Conservation (phyloP, 371 early-diverging fungal genomes). For the Lichtheimia corymbifera region DNA sequence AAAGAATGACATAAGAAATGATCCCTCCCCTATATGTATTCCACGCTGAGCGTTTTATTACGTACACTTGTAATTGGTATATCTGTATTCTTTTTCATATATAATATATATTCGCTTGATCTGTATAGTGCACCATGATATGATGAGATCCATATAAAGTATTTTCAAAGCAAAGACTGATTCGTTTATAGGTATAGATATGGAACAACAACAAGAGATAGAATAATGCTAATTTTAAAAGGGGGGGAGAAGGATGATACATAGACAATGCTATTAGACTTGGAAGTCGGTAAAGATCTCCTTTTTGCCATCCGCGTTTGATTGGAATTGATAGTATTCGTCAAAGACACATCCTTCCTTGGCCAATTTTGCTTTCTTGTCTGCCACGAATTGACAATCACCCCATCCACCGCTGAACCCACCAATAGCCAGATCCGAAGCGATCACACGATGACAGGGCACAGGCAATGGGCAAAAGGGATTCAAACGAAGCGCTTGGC, state of each 20-base stretch:
- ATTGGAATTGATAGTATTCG: slow-evolving; percentile 55
- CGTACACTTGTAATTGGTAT: no score
- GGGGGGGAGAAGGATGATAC: no score
- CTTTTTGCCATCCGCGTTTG: slow-evolving; percentile 39
- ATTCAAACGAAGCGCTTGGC: slow-evolving; percentile 73
- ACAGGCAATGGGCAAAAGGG: slow-evolving; percentile 79
- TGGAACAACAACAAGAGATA: no score
- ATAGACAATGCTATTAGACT: neutral
- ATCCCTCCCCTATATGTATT: no score
- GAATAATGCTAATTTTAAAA: no score
- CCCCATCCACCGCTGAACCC: slow-evolving; percentile 76
- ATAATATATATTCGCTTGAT: no score
- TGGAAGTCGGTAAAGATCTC: slow-evolving; percentile 55
- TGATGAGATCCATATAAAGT: no score
- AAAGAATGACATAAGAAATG: neutral
- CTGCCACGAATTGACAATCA: slow-evolving; percentile 57
- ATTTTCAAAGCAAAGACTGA: no score
- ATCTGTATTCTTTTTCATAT: no score
- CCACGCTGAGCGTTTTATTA: no score
- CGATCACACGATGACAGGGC: slow-evolving; percentile 83
- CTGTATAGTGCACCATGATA: no score
- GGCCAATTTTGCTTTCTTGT: slow-evolving; percentile 69
- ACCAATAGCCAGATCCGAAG: slow-evolving; percentile 66
- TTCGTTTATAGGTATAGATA: no score
- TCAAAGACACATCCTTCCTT: slow-evolving; percentile 72